Evolutionary conservation across 768 basidiomycete species (phyloP), one percentile per base, ranked within the genome.

Genomic region (Suillus subalutaceus): DNA sequence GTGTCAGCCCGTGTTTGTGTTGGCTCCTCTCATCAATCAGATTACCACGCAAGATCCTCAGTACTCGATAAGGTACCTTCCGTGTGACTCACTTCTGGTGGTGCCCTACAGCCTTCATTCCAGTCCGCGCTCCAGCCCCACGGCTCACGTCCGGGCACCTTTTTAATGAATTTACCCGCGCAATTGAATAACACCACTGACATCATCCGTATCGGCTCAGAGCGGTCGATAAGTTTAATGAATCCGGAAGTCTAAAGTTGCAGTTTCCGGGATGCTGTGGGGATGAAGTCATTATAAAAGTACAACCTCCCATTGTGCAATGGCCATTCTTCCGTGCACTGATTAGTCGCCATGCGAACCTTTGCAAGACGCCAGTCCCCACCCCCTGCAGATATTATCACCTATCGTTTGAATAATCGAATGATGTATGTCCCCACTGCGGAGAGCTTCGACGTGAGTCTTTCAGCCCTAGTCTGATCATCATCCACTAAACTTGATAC

Each of bases 401-500:
- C 83, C 20, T 88, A 87, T 65, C 81, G 84, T 38, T 75, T 77
- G 7, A 71, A 78, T 0, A 72, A 75, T 12, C 70, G 79, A 35
- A 75, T 86, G n/a, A 83, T 87, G 16, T 87, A 85, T 57, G 87
- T 89, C 1, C 80, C 78, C 2, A 81, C 81, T 0, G 79, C 82
- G 13, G 60, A 72, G 38, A 72, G 75, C 50, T 86, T 85, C 65
- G 70, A 79, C 70, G 88, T 86, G 46, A 63, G 80, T 70, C 13
- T 53, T 58, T 26, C 43, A 44, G 50, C 56, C 38, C 26, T 48
- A 16, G 15, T 37, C 26, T 26, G 4, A 44, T 20, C 20, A 18
- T 0, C 18, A 7, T 46, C 7, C 37, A 38, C 12, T 58, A 1
- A 41, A 13, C 55, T 30, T 6, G 35, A 13, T 18, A 1, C 20